Evolutionary conservation across 257 asterid species (phyloP).

Genomic region (Nicotiana paniculata): DNA sequence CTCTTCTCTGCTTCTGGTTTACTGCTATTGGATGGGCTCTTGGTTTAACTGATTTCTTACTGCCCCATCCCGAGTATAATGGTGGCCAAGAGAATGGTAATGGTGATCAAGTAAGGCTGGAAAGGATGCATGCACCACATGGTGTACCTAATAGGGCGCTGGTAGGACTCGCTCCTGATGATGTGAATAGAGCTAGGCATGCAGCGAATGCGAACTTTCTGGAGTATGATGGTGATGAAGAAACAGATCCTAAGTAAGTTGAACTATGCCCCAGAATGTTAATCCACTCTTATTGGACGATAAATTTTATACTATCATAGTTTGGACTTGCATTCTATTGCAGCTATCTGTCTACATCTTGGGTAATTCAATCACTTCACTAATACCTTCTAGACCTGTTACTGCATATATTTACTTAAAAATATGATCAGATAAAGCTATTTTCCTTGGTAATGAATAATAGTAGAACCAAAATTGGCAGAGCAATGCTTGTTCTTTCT

Average conservation of each 20-base stretch:
- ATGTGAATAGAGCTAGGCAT: conserved; percentile 42
- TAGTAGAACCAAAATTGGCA: too few species aligned
- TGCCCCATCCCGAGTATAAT: conserved; percentile 86
- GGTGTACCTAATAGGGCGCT: conserved; percentile 51
- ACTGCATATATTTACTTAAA: too few species aligned
- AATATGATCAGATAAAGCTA: too few species aligned
- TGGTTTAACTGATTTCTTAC: conserved; percentile 78
- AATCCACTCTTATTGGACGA: not conserved
- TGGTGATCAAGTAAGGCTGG: conserved; percentile 63
- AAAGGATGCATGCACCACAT: conserved; percentile 51
- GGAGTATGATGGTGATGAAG: conserved; percentile 57
- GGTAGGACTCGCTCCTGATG: conserved; percentile 38
- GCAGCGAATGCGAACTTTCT: conserved; percentile 30
- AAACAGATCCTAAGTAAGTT: conserved; percentile 77
- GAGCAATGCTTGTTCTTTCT: too few species aligned
- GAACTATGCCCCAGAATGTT: not conserved
- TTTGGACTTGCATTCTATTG: too few species aligned
- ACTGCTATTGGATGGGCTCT: conserved; percentile 94
- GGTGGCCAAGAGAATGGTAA: conserved; percentile 71
- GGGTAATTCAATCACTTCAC: not conserved
- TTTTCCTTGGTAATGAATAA: too few species aligned
- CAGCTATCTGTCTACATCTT: not conserved
- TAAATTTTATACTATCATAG: not conserved
- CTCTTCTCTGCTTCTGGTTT: conserved; percentile 91
- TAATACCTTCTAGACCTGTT: not conserved